Percentiles rank a stretch among this genome's conserved stretches.
Conservation (phyloP, 805 yeast species). For the Sungouiella thailandica region DNA sequence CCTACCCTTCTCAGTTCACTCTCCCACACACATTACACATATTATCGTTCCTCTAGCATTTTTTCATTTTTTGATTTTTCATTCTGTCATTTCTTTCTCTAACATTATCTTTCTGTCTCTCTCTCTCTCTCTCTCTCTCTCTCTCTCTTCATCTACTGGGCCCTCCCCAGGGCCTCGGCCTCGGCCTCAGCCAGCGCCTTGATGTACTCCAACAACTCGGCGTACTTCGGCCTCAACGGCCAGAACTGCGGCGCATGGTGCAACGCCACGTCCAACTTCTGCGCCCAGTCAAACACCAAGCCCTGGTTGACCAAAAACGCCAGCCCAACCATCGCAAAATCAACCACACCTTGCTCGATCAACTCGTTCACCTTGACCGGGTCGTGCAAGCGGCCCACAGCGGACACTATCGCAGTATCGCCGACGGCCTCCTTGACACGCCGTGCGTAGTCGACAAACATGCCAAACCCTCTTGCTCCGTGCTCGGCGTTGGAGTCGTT, state of each 20-base stretch:
- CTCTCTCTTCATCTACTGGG: neutral
- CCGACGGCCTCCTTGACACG: slow-evolving; percentile 42
- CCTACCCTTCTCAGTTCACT: too few relatives aligned
- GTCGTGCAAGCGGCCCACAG: slow-evolving; percentile 42
- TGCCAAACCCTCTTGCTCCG: slow-evolving; percentile 17
- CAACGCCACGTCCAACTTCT: slow-evolving; percentile 39
- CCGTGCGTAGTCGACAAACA: slow-evolving; percentile 37
- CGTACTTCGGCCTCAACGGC: neutral
- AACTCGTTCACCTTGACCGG: slow-evolving; percentile 34
- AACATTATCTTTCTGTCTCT: neutral
- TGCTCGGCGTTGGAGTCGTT: slow-evolving; percentile 20
- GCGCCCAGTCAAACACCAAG: slow-evolving; percentile 48
- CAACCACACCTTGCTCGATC: slow-evolving; percentile 41
- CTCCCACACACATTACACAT: too few relatives aligned
- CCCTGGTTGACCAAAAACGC: slow-evolving; percentile 46
- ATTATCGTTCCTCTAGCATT: too few relatives aligned
- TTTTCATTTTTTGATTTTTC: too few relatives aligned
- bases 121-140: neutral
- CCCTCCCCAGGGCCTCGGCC: neutral
- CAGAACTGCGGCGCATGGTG: slow-evolving; percentile 23
- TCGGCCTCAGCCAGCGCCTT: neutral
- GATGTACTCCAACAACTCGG: neutral
- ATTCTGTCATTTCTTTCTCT: too few relatives aligned
- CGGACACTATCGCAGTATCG: slow-evolving; percentile 36
- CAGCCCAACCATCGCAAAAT: slow-evolving; percentile 44